Conservation (phyloP, 2,329 filamentous ascomycete genomes). For the Rhynchosporium secalis region DNA sequence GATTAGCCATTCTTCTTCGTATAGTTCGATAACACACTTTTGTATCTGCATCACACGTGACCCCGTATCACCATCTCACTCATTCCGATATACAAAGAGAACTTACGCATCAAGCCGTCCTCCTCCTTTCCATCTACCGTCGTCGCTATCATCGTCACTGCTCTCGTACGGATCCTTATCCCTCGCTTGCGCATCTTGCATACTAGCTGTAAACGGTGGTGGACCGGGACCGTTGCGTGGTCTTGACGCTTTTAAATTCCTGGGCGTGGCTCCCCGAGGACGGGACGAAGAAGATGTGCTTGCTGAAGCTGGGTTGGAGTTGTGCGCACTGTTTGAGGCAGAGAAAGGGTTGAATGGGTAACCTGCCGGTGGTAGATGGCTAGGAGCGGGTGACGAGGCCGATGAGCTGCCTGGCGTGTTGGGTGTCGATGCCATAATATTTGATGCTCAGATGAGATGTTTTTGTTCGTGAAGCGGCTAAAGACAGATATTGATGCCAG, state of each 20-base stretch:
- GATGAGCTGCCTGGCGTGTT: not conserved
- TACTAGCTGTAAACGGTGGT: constrained; percentile 47
- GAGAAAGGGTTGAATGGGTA: not conserved
- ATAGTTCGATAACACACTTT: not conserved
- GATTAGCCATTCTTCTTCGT: not conserved
- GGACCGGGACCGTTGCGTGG: not conserved
- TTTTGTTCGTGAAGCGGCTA: not conserved
- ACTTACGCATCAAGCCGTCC: constrained; percentile 12
- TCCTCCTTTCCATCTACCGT: constrained; percentile 3
- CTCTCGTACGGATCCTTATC: constrained; percentile 55
- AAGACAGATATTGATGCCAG: not conserved
- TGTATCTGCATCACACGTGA: not conserved
- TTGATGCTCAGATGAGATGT: not conserved
- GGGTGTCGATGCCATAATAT: not conserved
- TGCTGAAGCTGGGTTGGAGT: not conserved
- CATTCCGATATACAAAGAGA: not conserved
- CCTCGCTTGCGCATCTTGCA: constrained; percentile 60
- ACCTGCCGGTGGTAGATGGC: not conserved
- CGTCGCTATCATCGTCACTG: constrained; percentile 20
- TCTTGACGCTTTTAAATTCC: not conserved
- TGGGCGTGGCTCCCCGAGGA: not conserved
- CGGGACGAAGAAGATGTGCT: constrained; percentile 4
- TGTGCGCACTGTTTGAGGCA: not conserved
- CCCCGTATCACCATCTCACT: not conserved
- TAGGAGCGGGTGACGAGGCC: not conserved